Evolutionary conservation across 306 rosid species (phyloP).

Genomic region (Boehmeria nivea): DNA sequence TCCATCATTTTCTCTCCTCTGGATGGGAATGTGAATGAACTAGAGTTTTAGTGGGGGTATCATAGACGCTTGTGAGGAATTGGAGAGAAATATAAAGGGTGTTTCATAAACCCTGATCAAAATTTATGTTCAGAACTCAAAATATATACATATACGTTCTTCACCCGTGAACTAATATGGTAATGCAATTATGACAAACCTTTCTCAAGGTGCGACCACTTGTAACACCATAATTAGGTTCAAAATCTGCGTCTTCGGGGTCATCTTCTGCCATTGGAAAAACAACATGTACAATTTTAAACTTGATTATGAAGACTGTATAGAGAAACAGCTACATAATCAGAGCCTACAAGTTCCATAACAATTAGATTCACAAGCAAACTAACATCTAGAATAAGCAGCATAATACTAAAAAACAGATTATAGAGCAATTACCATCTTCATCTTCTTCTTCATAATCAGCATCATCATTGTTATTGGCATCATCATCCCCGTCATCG

Average conservation of each 20-base stretch:
- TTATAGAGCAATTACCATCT: conserved; percentile 55
- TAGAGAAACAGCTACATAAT: too few species aligned
- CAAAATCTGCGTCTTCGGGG: conserved; percentile 92
- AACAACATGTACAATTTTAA: not conserved
- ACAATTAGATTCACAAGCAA: too few species aligned
- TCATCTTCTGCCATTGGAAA: conserved; percentile 69
- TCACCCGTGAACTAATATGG: not conserved
- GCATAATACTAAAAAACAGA: conserved; percentile 1
- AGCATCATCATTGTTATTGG: conserved; percentile 46
- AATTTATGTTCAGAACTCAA: too few species aligned
- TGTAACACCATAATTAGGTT: conserved; percentile 51
- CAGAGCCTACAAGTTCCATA: too few species aligned
- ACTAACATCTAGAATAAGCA: not conserved
- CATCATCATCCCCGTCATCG: conserved; percentile 28
- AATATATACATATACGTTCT: too few species aligned
- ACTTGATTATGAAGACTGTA: not conserved
- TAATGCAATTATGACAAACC: conserved; percentile 39
- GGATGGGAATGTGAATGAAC: too few species aligned
- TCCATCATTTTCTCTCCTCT: too few species aligned
- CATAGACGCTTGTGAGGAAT: too few species aligned
- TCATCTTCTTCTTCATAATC: conserved; percentile 94
- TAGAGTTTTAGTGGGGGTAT: too few species aligned
- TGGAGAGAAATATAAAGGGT: too few species aligned
- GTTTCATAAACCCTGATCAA: too few species aligned
- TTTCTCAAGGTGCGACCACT: conserved; percentile 60